Conservation (phyloP, 1,284 basidiomycete genomes). For the Lentinula novae-zelandiae region DNA sequence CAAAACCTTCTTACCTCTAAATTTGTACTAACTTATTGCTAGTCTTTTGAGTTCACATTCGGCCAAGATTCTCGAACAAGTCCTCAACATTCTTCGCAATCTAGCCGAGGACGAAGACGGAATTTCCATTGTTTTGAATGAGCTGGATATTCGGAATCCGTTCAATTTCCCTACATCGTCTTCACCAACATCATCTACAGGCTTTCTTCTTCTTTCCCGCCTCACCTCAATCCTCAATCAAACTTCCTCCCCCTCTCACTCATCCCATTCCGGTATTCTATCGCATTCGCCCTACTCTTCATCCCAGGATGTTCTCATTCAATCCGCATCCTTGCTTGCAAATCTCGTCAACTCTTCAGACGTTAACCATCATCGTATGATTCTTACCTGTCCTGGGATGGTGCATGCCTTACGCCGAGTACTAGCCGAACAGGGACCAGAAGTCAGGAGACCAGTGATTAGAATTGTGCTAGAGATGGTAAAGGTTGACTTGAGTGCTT, state of each 20-base stretch:
- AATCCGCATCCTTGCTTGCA: constrained; percentile 2
- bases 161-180: neutral
- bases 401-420: constrained; percentile 50
- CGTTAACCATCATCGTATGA: constrained; percentile 17
- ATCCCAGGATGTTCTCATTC: neutral
- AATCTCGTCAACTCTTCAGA: neutral
- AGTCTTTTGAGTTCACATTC: neutral
- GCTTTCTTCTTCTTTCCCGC: neutral
- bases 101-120: constrained; percentile 59
- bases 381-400: constrained; percentile 47
- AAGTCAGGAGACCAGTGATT: constrained; percentile 58
- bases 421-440: constrained; percentile 51
- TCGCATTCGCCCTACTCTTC: neutral
- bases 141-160: neutral
- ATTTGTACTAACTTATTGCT: neutral
- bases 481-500: neutral
- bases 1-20: neutral
- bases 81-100: constrained; percentile 58
- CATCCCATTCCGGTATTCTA: neutral
- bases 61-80: constrained; percentile 52
- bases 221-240: neutral
- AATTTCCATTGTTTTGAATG: neutral
- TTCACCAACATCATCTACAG: neutral
- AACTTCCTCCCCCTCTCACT: neutral
- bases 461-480: constrained; percentile 44